Conservation (phyloP, 2,329 filamentous ascomycete genomes). For the Beauveria medogensis region DNA sequence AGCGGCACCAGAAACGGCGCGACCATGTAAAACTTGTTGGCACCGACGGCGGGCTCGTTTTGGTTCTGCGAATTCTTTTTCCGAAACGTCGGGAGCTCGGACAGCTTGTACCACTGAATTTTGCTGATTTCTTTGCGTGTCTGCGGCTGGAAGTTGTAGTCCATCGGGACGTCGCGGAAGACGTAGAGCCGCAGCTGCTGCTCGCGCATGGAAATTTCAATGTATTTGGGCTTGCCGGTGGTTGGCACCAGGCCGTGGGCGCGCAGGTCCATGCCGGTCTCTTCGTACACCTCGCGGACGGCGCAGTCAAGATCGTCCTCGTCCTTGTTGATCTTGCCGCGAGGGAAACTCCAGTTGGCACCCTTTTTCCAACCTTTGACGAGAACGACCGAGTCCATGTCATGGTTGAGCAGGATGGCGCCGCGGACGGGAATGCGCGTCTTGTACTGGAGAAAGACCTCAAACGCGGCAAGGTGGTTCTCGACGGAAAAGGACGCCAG, state of each 20-base stretch:
- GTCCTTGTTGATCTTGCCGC: slow-evolving; percentile 97
- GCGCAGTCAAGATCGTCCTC: slow-evolving; percentile 92
- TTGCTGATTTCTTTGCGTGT: slow-evolving; percentile 97
- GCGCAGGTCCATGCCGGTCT: slow-evolving; percentile 81
- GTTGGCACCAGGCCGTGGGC: slow-evolving; percentile 68
- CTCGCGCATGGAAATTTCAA: slow-evolving; percentile 83
- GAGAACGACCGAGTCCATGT: slow-evolving; percentile 89
- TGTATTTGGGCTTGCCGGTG: slow-evolving; percentile 66
- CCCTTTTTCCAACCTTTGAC: slow-evolving; percentile 98
- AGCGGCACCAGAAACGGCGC: slow-evolving; percentile 80
- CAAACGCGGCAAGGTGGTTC: slow-evolving; percentile 74
- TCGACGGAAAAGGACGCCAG: slow-evolving; percentile 72
- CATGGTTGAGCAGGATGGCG: slow-evolving; percentile 83
- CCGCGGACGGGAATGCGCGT: slow-evolving; percentile 88
- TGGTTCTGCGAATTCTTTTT: slow-evolving; percentile 55
- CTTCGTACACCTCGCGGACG: slow-evolving; percentile 88
- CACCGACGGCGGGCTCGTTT: slow-evolving; percentile 54
- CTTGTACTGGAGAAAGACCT: slow-evolving; percentile 91
- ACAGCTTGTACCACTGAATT: slow-evolving; percentile 89
- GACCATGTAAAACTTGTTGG: slow-evolving; percentile 96
- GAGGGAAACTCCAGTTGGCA: slow-evolving; percentile 91
- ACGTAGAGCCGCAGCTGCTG: slow-evolving; percentile 91
- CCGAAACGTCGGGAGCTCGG: slow-evolving; percentile 75
- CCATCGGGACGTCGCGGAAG: slow-evolving; percentile 79
- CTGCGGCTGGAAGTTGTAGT: slow-evolving; percentile 79